These are phyloP conservation scores for Fusarium brevicatenulatum DNA, from an alignment of 2,329 filamentous ascomycete genomes.

Conservation along the genomic window DNA sequence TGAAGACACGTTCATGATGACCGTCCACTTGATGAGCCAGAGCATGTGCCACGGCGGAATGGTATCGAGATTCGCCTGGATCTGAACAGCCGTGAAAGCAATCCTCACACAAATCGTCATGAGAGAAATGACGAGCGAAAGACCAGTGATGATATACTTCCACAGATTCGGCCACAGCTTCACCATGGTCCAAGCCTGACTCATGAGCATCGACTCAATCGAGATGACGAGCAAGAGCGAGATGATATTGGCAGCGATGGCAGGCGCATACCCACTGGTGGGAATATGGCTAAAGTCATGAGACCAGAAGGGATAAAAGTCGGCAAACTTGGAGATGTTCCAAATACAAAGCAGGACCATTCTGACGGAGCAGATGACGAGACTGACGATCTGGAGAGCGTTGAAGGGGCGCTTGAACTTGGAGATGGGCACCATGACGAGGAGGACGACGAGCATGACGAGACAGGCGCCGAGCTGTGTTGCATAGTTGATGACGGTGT, in stretches of 20 bases:
- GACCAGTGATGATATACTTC: constrained; percentile 45
- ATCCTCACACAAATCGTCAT: constrained; percentile 48
- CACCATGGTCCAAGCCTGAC: constrained; percentile 65
- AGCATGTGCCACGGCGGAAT: constrained; percentile 38
- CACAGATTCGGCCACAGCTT: constrained; percentile 56
- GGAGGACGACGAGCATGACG: constrained; percentile 71
- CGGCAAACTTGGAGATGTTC: constrained; percentile 68
- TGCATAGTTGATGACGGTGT: constrained; percentile 70
- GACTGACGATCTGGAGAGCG: constrained; percentile 69
- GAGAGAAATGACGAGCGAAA: constrained; percentile 52
- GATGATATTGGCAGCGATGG: constrained; percentile 54
- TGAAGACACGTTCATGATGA: constrained; percentile 53
- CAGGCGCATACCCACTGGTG: constrained; percentile 48
- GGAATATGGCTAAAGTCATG: constrained; percentile 64
- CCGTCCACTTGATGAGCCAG: constrained; percentile 53
- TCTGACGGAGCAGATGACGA: constrained; percentile 70
- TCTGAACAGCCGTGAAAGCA: constrained; percentile 52
- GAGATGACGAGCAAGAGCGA: constrained; percentile 57
- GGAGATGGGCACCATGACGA: constrained; percentile 72
- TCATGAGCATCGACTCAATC: constrained; percentile 58
- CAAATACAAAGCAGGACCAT: constrained; percentile 66
- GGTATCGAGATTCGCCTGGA: constrained; percentile 43
- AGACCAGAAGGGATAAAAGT: constrained; percentile 69
- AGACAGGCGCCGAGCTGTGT: constrained; percentile 75
- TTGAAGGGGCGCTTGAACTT: constrained; percentile 74